Evolutionary conservation across 805 yeast species (phyloP).

Genomic region (Yarrowia osloensis): DNA sequence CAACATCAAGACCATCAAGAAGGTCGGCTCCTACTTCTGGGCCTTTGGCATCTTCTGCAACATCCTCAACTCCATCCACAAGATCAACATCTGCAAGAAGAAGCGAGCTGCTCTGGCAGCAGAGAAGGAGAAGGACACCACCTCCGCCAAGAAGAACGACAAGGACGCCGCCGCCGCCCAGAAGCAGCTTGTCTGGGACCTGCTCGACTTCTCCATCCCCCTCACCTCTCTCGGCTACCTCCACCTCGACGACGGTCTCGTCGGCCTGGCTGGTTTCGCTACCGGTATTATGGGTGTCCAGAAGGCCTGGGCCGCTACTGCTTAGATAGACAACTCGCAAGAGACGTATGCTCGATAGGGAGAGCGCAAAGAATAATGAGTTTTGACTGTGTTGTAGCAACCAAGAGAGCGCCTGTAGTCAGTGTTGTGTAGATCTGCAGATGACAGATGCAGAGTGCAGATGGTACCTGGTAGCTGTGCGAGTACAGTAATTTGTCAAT

Average conservation of each 20-base stretch:
- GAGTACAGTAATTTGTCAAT: too few species aligned
- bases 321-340: conserved; percentile 35
- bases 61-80: conserved; percentile 59
- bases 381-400: neutral
- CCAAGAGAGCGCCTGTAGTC: neutral
- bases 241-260: conserved; percentile 70
- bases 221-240: conserved; percentile 63
- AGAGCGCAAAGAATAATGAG: conserved; percentile 15
- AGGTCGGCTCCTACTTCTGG: conserved; percentile 74
- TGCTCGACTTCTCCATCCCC: conserved; percentile 74
- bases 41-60: conserved; percentile 67
- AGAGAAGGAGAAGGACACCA: conserved; percentile 47
- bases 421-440: neutral
- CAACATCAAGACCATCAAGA: conserved; percentile 42
- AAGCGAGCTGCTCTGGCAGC: conserved; percentile 44
- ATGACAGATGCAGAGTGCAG: too few species aligned
- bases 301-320: conserved; percentile 61
- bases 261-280: conserved; percentile 81
- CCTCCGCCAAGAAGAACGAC: conserved; percentile 45
- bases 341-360: conserved; percentile 1
- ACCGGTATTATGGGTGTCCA: conserved; percentile 78
- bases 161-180: conserved; percentile 53
- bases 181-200: conserved; percentile 73
- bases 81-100: conserved; percentile 49
- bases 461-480: too few species aligned